Evolutionary conservation across 768 basidiomycete genomes (phyloP).

Genomic region (Phanerochaete carnosa): DNA sequence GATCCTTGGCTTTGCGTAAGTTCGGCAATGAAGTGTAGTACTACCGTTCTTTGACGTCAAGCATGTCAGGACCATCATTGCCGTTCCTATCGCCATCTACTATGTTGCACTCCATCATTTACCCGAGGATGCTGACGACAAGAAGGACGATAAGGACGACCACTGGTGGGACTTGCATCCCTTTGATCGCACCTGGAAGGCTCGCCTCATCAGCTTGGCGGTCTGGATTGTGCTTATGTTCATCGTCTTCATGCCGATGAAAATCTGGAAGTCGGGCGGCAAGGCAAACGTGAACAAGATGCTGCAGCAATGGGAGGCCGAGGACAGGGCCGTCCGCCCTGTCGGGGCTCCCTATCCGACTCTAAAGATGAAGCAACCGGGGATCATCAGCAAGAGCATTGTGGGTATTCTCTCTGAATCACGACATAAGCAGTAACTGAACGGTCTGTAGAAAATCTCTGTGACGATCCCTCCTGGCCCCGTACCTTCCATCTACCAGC

Average conservation of each 20-base stretch:
- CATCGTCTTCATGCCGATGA: constrained; percentile 38
- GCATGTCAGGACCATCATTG: constrained; percentile 32
- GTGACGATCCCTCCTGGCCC: constrained; percentile 35
- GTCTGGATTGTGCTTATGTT: constrained; percentile 36
- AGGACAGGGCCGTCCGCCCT: constrained; percentile 31
- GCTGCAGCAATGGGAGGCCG: constrained; percentile 36
- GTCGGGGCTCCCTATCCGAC: constrained; percentile 27
- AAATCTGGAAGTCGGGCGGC: constrained; percentile 47
- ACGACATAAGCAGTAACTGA: neutral
- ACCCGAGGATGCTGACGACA: constrained; percentile 17
- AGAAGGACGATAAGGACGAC: constrained; percentile 15
- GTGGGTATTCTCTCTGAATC: constrained; percentile 27
- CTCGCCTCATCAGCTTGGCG: constrained; percentile 34
- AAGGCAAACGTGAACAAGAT: constrained; percentile 35
- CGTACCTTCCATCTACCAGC: constrained; percentile 36
- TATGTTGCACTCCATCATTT: constrained; percentile 29
- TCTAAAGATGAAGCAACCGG: constrained; percentile 41
- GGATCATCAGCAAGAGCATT: constrained; percentile 33
- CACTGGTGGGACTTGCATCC: constrained; percentile 7
- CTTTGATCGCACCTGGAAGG: constrained; percentile 26
- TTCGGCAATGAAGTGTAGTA: neutral
- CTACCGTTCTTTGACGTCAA: neutral
- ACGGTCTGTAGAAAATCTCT: constrained; percentile 31
- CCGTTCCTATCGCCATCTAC: constrained; percentile 39
- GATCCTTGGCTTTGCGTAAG: constrained; percentile 38